Conservation (phyloP, 129 eudicot genomes). For the Saussurea involucrata region DNA sequence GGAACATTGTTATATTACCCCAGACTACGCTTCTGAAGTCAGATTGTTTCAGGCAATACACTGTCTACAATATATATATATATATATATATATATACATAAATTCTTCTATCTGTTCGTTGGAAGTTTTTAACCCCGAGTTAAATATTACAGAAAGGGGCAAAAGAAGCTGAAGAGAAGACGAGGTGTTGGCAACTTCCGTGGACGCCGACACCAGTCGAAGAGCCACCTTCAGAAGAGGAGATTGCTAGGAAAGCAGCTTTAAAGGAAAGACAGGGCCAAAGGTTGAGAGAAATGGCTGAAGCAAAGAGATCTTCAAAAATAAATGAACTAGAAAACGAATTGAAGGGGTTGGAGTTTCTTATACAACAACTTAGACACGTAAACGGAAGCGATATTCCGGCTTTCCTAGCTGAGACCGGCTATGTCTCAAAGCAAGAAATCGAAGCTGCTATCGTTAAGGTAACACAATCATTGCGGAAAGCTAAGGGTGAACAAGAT, state of each 20-base stretch:
- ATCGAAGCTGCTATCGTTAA: constrained; percentile 64
- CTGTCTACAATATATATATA: neutral
- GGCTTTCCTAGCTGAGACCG: constrained; percentile 61
- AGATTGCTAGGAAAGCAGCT: constrained; percentile 88
- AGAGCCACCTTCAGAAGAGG: constrained; percentile 90
- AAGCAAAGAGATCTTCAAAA: constrained; percentile 76
- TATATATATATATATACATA: neutral
- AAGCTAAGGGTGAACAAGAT: constrained; percentile 82
- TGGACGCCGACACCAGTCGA: constrained; percentile 87
- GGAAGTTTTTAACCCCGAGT: neutral
- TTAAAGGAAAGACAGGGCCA: constrained; percentile 87
- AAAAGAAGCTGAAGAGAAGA: constrained; percentile 84
- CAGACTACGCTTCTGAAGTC: constrained; percentile 80
- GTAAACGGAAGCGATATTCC: constrained; percentile 57
- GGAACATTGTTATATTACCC: constrained; percentile 93
- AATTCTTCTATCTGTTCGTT: neutral
- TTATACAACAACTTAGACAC: constrained; percentile 61
- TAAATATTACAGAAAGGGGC: constrained; percentile 54
- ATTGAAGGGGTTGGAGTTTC: constrained; percentile 74
- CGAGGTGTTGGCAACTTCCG: constrained; percentile 89
- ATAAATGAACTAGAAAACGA: constrained; percentile 89
- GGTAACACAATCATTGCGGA: constrained; percentile 71
- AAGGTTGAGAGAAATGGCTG: constrained; percentile 95
- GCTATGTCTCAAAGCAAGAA: constrained; percentile 75
- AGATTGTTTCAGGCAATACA: constrained; percentile 67